Conservation (phyloP, 139 green algal species). For the Chlamydomonas applanata region DNA sequence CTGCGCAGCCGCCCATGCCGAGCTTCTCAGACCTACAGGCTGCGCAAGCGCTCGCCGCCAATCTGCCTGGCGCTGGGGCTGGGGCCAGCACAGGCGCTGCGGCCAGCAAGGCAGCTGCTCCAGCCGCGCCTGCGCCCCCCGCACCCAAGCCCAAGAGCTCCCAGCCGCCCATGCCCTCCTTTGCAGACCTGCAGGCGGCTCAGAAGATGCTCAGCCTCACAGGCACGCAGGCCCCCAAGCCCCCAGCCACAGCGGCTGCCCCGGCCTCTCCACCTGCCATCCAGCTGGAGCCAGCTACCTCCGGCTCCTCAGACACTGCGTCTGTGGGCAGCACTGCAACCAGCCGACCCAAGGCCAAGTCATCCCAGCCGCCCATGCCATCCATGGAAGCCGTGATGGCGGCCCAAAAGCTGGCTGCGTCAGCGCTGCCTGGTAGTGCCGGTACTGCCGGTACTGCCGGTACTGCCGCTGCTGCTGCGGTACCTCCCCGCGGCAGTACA, state of each 20-base stretch:
- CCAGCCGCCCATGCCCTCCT: conserved; percentile 7
- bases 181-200: neutral
- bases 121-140: too few species aligned
- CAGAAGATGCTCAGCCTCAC: neutral
- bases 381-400: conserved; percentile 16
- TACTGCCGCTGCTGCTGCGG: too few species aligned
- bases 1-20: neutral
- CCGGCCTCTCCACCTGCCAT: too few species aligned
- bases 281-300: too few species aligned
- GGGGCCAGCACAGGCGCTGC: too few species aligned
- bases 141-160: neutral
- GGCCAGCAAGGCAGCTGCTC: too few species aligned
- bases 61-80: neutral
- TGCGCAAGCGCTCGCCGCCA: neutral
- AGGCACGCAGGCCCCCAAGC: neutral
- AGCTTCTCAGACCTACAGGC: neutral
- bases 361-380: conserved; percentile 18
- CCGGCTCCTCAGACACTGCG: neutral
- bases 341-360: neutral
- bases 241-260: too few species aligned
- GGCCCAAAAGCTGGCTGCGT: neutral
- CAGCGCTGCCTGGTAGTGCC: too few species aligned
- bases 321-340: conserved; percentile 7
- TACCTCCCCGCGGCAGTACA: too few species aligned
- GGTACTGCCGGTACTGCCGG: too few species aligned